Conservation (phyloP, 2,329 filamentous ascomycete species). For the Drechslerella coelobrocha region DNA sequence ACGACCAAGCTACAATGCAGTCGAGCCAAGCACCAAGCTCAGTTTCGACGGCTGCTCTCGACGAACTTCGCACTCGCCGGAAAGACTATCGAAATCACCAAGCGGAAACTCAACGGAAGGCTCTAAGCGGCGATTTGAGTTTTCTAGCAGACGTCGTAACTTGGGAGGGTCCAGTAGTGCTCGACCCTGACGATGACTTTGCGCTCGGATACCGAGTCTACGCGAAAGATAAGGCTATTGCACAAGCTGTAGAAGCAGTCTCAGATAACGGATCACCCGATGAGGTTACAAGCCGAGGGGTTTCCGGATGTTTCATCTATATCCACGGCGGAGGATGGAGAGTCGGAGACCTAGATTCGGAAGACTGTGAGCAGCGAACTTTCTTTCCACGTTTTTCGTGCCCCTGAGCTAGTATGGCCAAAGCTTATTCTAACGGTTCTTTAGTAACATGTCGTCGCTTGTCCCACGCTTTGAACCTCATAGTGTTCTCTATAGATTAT, state of each 20-base stretch:
- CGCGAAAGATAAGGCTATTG: conserved; percentile 29
- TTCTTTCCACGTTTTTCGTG: conserved; percentile 25
- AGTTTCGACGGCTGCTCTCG: conserved; percentile 24
- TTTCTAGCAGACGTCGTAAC: conserved; percentile 34
- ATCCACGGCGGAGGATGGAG: conserved; percentile 49
- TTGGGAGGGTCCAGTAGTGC: conserved; percentile 35
- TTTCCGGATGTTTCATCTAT: conserved; percentile 46
- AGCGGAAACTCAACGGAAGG: conserved; percentile 27
- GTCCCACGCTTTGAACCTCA: conserved; percentile 45
- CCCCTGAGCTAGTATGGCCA: conserved; percentile 5
- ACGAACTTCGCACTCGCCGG: conserved; percentile 42
- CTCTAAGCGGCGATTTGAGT: conserved; percentile 14
- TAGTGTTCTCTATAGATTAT: conserved; percentile 51
- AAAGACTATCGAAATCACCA: conserved; percentile 41
- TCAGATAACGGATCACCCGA: conserved; percentile 46
- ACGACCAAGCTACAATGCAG: too few species aligned
- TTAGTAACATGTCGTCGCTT: conserved; percentile 46
- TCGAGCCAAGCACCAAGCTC: conserved; percentile 42
- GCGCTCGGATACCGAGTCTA: conserved; percentile 48
- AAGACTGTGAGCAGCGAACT: conserved; percentile 45
- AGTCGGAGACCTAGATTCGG: conserved; percentile 44
- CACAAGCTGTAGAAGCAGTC: conserved; percentile 39
- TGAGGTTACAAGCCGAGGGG: conserved; percentile 29
- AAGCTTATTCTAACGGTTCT: conserved; percentile 5
- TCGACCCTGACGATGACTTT: conserved; percentile 29